phyloP scores from a whole-genome alignment of 2,329 filamentous ascomycete species.

The Trichoderma sp. region DNA sequence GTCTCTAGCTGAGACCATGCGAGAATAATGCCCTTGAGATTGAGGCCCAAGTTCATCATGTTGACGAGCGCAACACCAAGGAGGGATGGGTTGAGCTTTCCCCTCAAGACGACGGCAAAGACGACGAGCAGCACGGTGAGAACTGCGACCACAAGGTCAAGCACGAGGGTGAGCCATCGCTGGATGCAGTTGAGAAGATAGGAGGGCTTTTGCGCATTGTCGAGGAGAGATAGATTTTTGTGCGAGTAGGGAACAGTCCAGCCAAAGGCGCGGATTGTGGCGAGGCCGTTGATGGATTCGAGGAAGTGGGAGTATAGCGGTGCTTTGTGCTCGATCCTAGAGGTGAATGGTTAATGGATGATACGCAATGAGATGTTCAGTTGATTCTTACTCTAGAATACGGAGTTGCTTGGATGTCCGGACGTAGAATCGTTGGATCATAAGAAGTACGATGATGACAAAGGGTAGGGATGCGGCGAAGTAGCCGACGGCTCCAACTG shows the following conservation, averaged over 20 bases:
- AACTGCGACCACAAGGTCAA: slow-evolving; percentile 51
- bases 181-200: slow-evolving; percentile 54
- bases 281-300: slow-evolving; percentile 33
- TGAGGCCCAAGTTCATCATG: slow-evolving; percentile 30
- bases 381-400: slow-evolving; percentile 52
- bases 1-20: slow-evolving; percentile 34
- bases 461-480: slow-evolving; percentile 46
- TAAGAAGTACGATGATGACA: slow-evolving; percentile 40
- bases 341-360: too few relatives aligned
- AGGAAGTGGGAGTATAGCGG: slow-evolving; percentile 36
- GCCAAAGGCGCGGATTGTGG: slow-evolving; percentile 40
- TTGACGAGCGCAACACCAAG: slow-evolving; percentile 40
- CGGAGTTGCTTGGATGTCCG: slow-evolving; percentile 55
- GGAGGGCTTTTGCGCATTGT: slow-evolving; percentile 51
- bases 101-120: slow-evolving; percentile 40
- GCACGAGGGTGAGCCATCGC: slow-evolving; percentile 50
- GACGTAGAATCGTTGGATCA: slow-evolving; percentile 53
- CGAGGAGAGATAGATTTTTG: slow-evolving; percentile 38
- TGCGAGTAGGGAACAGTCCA: slow-evolving; percentile 39
- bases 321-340: slow-evolving; percentile 35
- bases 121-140: slow-evolving; percentile 40
- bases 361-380: too few relatives aligned
- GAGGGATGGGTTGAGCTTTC: slow-evolving; percentile 32
- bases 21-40: slow-evolving; percentile 31
- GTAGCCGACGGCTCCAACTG: slow-evolving; percentile 44